Evolutionary conservation across 2,329 filamentous ascomycete species (phyloP), one percentile per base, ranked within the genome.

Genomic region (Lasiodiplodia sp.): DNA sequence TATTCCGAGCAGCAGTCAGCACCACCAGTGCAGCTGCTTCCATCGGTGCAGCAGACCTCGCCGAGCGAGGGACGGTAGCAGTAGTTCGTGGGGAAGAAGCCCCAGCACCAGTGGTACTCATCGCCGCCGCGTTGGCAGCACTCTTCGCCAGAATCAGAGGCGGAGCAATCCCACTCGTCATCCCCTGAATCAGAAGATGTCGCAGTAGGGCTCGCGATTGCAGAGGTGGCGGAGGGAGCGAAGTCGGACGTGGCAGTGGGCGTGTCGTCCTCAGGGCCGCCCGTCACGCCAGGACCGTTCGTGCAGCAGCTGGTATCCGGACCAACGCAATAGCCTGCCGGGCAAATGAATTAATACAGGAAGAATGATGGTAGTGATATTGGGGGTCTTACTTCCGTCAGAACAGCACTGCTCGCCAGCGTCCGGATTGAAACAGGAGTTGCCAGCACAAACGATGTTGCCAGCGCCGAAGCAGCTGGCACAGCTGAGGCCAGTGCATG

Each of bases 341-440:
- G 18, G 1, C 10, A 6, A 51, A 40, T 16, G n/a, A 4, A 11
- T 49, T 38, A 49, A 28, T 14, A 58, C 12, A 31, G 38, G 18
- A 31, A 18, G 21, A 21, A 25, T 2, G 31, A n/a, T 3, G 8
- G 16, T n/a, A 12, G 12, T 18, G 4, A 23, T 12, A 49, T 2
- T n/a, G 18, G 25, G 28, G 31, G 25, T 31, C 53, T 14, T 58
- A 68, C 67, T 21, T 38, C 68, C 68, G n/a, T 67, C 68, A 14
- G 68, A 47, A 25, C 68, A 69, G 57, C 68, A 68, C 31, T 60
- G 55, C 55, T 69, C 64, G 44, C 68, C 64, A 37, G 52, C 44
- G 34, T 18, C 28, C 16, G 68, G 68, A 18, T 69, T 67, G 62
- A 67, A 69, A 55, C 68, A 69, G 18, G 31, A 38, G 53, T 56